A percentile compares a stretch with the other conserved stretches of the same genome.
These are phyloP conservation scores for Exidia glandulosa DNA, from an alignment of 768 basidiomycete species.

Conservation along the genomic window DNA sequence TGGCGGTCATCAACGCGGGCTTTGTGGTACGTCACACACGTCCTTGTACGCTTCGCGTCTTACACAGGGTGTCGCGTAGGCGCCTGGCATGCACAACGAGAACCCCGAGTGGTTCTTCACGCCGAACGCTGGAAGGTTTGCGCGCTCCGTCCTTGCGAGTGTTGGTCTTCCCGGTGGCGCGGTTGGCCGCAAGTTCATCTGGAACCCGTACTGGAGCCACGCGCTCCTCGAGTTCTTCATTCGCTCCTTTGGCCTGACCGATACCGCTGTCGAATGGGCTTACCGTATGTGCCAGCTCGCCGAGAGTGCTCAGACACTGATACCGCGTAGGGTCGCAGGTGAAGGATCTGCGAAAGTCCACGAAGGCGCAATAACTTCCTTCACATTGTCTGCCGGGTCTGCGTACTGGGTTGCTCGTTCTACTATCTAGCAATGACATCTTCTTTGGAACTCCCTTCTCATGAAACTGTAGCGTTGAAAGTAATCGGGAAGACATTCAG, in stretches of 20 bases:
- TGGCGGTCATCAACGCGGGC: constrained; percentile 82
- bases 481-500: not conserved
- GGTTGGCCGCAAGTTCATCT: constrained; percentile 41
- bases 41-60: not conserved
- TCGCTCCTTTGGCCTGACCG: not conserved
- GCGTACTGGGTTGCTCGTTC: too few relatives aligned
- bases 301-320: too few relatives aligned
- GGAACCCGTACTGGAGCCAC: constrained; percentile 87
- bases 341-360: too few relatives aligned
- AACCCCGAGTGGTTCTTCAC: constrained; percentile 55
- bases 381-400: too few relatives aligned
- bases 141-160: constrained; percentile 63
- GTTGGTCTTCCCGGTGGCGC: constrained; percentile 73
- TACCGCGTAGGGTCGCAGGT: too few relatives aligned
- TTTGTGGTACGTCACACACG: constrained; percentile 66
- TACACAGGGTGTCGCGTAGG: constrained; percentile 30
- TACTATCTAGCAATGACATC: too few relatives aligned
- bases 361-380: too few relatives aligned
- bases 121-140: constrained; percentile 65
- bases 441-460: too few relatives aligned
- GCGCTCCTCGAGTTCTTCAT: constrained; percentile 65
- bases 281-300: too few relatives aligned
- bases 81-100: constrained; percentile 90
- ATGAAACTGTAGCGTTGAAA: not conserved
- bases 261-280: too few relatives aligned